Conservation (phyloP, 2,329 filamentous ascomycete genomes). For the Fusarium sp. region DNA sequence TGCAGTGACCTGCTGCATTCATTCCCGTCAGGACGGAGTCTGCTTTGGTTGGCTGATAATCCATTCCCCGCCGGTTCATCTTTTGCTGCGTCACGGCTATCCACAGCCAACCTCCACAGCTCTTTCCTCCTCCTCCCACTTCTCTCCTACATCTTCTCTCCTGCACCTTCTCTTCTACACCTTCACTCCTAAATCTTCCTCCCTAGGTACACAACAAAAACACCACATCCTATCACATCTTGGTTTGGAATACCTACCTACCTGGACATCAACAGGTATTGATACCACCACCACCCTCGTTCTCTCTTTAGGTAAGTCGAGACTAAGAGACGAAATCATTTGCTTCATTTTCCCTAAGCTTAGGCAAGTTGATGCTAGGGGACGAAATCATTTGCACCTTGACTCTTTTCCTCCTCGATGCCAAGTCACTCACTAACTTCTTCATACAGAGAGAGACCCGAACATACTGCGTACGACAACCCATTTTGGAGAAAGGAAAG, state of each 20-base stretch:
- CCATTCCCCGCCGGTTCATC: not conserved
- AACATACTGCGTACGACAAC: not conserved
- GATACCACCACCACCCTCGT: not conserved
- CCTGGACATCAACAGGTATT: not conserved
- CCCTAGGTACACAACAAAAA: not conserved
- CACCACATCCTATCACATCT: not conserved
- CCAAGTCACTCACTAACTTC: not conserved
- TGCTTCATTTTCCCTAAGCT: not conserved
- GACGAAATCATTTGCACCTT: not conserved
- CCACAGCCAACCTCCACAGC: not conserved
- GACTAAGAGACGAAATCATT: not conserved
- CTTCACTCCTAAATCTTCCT: not conserved
- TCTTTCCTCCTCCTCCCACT: not conserved
- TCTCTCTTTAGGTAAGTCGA: not conserved
- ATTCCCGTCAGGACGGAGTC: not conserved
- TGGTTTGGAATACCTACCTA: not conserved
- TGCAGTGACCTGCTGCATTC: not conserved
- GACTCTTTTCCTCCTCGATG: too few species aligned
- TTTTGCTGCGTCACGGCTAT: not conserved
- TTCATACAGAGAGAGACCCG: not conserved
- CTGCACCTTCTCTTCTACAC: not conserved
- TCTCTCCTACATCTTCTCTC: not conserved
- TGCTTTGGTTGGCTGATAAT: not conserved
- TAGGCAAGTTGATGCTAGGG: not conserved
- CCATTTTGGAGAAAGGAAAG: not conserved